Evolutionary conservation across 108 stramenopile species (phyloP).

Genomic region (Nitzschia inconspicua): DNA sequence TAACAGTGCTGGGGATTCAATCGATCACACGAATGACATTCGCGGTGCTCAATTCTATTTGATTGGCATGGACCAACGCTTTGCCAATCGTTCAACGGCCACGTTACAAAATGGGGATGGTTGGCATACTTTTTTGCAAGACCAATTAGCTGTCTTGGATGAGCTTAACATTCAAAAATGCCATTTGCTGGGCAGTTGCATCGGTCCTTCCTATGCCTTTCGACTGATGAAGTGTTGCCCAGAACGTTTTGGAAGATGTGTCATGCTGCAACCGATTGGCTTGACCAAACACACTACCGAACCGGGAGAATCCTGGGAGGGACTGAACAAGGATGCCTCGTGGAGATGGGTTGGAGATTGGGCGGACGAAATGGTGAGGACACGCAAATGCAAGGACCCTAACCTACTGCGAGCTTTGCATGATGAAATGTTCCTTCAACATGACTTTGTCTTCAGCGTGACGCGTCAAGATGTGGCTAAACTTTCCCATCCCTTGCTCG

Average conservation of each 20-base stretch:
- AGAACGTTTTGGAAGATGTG: constrained; percentile 5
- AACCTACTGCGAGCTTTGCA: not conserved
- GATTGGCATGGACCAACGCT: constrained; percentile 20
- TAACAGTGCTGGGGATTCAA: not conserved
- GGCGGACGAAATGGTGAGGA: constrained; percentile 4
- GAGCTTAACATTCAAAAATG: constrained; percentile 3
- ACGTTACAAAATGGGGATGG: not conserved
- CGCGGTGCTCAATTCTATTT: not conserved
- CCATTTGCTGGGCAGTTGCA: constrained; percentile 13
- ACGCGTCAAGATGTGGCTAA: not conserved
- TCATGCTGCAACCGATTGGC: constrained; percentile 20
- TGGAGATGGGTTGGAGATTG: constrained; percentile 6
- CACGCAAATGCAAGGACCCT: not conserved
- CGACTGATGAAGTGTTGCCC: not conserved
- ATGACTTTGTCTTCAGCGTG: constrained; percentile 12
- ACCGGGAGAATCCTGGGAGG: not conserved
- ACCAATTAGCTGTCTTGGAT: constrained; percentile 11
- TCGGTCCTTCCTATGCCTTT: constrained; percentile 19
- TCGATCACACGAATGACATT: not conserved
- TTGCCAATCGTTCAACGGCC: constrained; percentile 11
- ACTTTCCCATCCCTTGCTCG: not conserved
- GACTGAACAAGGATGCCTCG: constrained; percentile 7
- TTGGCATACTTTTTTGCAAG: constrained; percentile 11
- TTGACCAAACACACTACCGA: constrained; percentile 14
- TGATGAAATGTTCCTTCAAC: constrained; percentile 5